Conservation (phyloP, 495 filamentous ascomycete genomes). For the Aspergillus heteromorphus region DNA sequence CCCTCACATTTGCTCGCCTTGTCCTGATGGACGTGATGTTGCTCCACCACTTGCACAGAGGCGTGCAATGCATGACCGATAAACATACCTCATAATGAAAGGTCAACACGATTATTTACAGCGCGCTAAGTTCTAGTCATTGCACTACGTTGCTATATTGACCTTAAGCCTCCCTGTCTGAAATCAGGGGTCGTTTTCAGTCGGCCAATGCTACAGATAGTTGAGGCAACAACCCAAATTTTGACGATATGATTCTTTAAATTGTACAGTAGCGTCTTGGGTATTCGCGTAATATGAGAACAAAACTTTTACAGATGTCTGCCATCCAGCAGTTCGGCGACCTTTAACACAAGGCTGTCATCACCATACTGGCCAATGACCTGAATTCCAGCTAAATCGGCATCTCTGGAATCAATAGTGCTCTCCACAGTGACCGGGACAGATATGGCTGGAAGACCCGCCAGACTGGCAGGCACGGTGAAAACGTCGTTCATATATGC, state of each 20-base stretch:
- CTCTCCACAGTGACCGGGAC: conserved; percentile 55
- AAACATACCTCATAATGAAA: neutral
- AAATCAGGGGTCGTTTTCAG: no score
- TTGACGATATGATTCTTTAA: no score
- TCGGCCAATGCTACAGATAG: no score
- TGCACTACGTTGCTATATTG: no score
- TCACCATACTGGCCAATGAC: conserved; percentile 88
- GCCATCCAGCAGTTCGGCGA: conserved; percentile 35
- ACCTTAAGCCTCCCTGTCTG: no score
- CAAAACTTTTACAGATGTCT: conserved; percentile 4
- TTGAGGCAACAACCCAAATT: no score
- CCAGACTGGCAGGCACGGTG: conserved; percentile 90
- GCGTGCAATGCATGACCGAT: neutral
- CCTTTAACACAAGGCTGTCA: conserved; percentile 54
- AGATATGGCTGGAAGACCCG: conserved; percentile 84
- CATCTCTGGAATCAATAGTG: conserved; percentile 22
- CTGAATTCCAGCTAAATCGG: conserved; percentile 66
- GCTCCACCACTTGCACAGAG: neutral
- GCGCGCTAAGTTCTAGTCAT: no score
- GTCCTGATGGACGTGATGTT: neutral
- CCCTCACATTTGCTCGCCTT: no score
- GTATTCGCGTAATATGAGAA: neutral
- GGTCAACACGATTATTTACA: neutral
- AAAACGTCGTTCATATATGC: conserved; percentile 90
- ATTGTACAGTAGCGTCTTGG: neutral